Conservation (phyloP, 2,329 filamentous ascomycete genomes). For the Grosmannia clavigera region DNA sequence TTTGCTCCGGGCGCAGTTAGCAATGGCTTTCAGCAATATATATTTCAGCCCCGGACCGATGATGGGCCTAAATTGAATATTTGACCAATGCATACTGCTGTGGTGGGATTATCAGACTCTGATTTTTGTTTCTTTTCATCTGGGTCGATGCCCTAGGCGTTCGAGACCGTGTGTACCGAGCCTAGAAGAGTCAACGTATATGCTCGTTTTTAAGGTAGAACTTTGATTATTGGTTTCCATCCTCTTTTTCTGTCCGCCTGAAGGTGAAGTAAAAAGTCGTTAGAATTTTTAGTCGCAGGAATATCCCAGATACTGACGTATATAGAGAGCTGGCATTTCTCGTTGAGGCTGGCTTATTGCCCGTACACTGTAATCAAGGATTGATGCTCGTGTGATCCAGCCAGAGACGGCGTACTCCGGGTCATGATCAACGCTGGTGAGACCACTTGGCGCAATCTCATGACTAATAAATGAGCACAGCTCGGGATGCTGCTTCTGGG, state of each 20-base stretch:
- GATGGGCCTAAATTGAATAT: background rate
- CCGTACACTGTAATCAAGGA: background rate
- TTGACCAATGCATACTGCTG: background rate
- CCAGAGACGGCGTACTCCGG: background rate
- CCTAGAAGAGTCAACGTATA: background rate
- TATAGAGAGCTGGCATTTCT: background rate
- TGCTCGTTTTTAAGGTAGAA: background rate
- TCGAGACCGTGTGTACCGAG: background rate
- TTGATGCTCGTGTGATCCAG: background rate
- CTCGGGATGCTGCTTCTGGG: too few relatives aligned
- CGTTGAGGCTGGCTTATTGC: background rate
- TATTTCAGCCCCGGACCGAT: background rate
- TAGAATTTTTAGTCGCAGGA: background rate
- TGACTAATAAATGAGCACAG: too few relatives aligned
- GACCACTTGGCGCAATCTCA: too few relatives aligned
- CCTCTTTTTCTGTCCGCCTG: too few relatives aligned
- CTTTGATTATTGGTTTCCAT: background rate
- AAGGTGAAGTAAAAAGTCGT: background rate
- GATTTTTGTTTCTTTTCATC: background rate
- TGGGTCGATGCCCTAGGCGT: background rate
- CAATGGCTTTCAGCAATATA: background rate
- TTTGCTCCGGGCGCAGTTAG: background rate
- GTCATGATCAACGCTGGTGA: too few relatives aligned
- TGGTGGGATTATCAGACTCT: background rate
- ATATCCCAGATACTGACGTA: background rate